A percentile compares a stretch with the other conserved stretches of the same genome.
These are phyloP conservation scores for Didymella pomorum DNA, from an alignment of 2,329 filamentous ascomycete genomes.

Conservation along the genomic window DNA sequence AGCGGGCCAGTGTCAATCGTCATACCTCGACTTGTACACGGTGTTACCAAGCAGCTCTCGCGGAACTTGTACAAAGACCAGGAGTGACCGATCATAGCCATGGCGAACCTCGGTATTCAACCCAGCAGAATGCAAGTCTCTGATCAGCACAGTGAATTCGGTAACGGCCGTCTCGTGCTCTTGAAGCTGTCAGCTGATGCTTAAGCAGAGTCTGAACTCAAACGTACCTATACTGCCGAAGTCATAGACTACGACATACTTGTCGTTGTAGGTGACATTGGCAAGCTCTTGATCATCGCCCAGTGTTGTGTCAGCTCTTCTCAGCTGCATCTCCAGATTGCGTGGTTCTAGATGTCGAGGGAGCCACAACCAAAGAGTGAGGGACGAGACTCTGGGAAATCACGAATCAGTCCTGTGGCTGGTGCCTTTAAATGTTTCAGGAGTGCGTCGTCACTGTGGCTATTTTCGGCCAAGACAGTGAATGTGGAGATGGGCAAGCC, in stretches of 20 bases:
- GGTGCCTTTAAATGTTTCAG: slow-evolving; percentile 21
- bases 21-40: slow-evolving; percentile 44
- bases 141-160: slow-evolving; percentile 33
- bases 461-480: slow-evolving; percentile 10
- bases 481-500: slow-evolving; percentile 15
- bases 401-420: slow-evolving; percentile 16
- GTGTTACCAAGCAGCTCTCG: slow-evolving; percentile 42
- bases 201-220: slow-evolving; percentile 18
- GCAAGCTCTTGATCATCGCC: slow-evolving; percentile 35
- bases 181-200: slow-evolving; percentile 8
- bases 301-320: slow-evolving; percentile 35
- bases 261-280: slow-evolving; percentile 42
- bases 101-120: slow-evolving; percentile 43
- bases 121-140: slow-evolving; percentile 39
- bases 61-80: slow-evolving; percentile 43
- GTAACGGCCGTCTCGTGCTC: slow-evolving; percentile 31
- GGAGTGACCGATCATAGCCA: slow-evolving; percentile 41
- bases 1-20: background rate
- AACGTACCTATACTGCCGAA: slow-evolving; percentile 40
- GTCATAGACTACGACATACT: slow-evolving; percentile 46
- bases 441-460: slow-evolving; percentile 18
- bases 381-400: slow-evolving; percentile 10
- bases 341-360: background rate
- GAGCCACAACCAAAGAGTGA: slow-evolving; percentile 9
- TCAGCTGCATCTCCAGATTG: slow-evolving; percentile 30